phyloP scores from a whole-genome alignment of 208 protist species.

The Angomonas desouzai region DNA sequence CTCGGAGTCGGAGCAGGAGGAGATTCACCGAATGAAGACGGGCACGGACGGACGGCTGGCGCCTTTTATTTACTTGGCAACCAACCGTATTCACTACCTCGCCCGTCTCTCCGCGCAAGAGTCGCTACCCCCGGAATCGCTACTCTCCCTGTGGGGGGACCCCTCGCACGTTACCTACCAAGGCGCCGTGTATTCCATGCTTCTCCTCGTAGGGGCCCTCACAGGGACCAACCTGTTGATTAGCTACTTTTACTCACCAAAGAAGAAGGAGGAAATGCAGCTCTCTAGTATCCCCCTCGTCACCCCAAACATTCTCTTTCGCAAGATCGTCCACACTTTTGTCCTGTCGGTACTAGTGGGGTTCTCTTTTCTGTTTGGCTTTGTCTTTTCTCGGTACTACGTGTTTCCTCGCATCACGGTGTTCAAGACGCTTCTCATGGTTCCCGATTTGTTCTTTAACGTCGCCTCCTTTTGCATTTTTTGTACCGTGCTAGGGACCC shows the following conservation, averaged over 20 bases:
- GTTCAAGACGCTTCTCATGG: constrained; percentile 1
- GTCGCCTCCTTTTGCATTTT: constrained; percentile 17
- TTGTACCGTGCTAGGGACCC: constrained; percentile 51
- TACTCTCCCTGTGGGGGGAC: constrained; percentile 7
- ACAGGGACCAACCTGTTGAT: not conserved
- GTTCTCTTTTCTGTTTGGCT: constrained; percentile 12
- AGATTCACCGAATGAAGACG: not conserved
- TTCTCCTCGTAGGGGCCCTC: not conserved
- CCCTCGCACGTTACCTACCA: not conserved
- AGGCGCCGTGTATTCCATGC: not conserved
- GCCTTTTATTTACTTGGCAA: not conserved
- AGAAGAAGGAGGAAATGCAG: constrained; percentile 29
- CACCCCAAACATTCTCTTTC: constrained; percentile 54
- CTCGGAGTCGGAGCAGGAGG: constrained; percentile 10
- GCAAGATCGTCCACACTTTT: constrained; percentile 55
- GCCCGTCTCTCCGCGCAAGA: not conserved
- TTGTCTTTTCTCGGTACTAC: constrained; percentile 2
- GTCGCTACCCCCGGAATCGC: not conserved
- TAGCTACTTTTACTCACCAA: constrained; percentile 14
- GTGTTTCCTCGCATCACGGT: constrained; percentile 18
- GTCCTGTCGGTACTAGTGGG: constrained; percentile 36
- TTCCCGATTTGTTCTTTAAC: constrained; percentile 23
- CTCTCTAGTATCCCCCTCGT: constrained; percentile 40
- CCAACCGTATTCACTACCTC: not conserved
- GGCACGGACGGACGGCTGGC: not conserved